phyloP scores from a whole-genome alignment of 2,329 filamentous ascomycete species.

The Epichloe bromicola region DNA sequence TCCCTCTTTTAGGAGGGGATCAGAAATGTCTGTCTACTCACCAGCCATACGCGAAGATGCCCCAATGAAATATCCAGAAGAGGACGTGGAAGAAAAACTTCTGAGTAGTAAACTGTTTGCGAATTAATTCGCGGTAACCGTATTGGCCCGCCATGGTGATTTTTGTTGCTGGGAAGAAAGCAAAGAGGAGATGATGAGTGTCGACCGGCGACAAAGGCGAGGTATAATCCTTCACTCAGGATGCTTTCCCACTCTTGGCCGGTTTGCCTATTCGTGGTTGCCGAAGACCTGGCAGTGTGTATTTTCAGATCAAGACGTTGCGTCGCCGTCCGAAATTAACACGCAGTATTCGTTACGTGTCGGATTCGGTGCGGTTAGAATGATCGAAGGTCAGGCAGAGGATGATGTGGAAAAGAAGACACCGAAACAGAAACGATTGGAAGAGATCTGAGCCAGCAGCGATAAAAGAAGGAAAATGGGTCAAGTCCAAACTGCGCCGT shows the following conservation, averaged over 20 bases:
- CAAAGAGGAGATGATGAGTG: slow-evolving; percentile 19
- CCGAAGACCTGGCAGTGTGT: too few relatives aligned
- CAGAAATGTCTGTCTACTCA: slow-evolving; percentile 28
- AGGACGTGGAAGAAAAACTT: slow-evolving; percentile 71
- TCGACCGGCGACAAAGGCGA: slow-evolving; percentile 41
- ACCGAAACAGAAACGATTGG: too few relatives aligned
- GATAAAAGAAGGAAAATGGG: slow-evolving; percentile 9
- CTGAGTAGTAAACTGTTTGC: slow-evolving; percentile 52
- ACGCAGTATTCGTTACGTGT: not conserved
- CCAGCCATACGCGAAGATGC: slow-evolving; percentile 77
- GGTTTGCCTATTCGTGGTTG: too few relatives aligned
- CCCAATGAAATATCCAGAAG: slow-evolving; percentile 70
- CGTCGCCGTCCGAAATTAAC: too few relatives aligned
- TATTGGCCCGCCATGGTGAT: slow-evolving; percentile 25
- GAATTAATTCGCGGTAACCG: slow-evolving; percentile 31
- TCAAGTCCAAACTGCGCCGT: slow-evolving; percentile 2
- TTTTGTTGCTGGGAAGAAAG: not conserved
- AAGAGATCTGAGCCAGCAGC: slow-evolving; percentile 47
- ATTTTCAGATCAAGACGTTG: too few relatives aligned
- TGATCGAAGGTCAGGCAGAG: too few relatives aligned
- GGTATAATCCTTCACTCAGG: not conserved
- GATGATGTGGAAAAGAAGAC: too few relatives aligned
- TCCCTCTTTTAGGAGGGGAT: not conserved
- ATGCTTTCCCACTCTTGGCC: not conserved
- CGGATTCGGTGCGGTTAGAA: not conserved